Percentiles rank a stretch among this genome's conserved stretches.
Conservation (phyloP, 768 basidiomycete species). For the Gloeopeniophorella convolvens region DNA sequence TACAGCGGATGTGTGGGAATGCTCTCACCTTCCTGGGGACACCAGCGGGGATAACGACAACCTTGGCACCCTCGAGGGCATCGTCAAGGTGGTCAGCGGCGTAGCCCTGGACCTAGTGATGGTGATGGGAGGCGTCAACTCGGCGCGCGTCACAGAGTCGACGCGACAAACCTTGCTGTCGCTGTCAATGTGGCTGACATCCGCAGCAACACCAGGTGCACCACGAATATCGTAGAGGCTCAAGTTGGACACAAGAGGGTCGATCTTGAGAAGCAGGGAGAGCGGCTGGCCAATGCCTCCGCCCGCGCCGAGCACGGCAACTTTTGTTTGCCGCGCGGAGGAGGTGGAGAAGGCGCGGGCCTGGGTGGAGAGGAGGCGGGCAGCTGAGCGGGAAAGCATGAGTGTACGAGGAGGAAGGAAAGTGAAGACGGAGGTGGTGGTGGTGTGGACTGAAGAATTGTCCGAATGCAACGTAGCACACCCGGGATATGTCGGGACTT, state of each 20-base stretch:
- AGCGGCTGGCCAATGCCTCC: constrained; percentile 99
- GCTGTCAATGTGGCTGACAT: constrained; percentile 92
- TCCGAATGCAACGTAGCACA: neutral
- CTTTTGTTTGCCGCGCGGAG: constrained; percentile 68
- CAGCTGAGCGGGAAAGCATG: constrained; percentile 65
- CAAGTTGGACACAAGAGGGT: constrained; percentile 82
- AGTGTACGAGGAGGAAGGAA: no score
- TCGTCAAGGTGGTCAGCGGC: constrained; percentile 82
- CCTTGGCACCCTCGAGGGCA: constrained; percentile 84
- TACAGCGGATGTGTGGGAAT: neutral
- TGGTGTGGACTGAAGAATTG: neutral
- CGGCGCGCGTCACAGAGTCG: neutral
- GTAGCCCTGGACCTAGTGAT: constrained; percentile 65
- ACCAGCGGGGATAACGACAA: constrained; percentile 98
- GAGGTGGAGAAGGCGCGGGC: constrained; percentile 74
- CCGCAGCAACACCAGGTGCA: constrained; percentile 94
- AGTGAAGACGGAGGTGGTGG: constrained; percentile 20
- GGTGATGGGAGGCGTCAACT: neutral
- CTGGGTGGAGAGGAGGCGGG: constrained; percentile 48
- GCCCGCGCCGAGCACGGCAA: constrained; percentile 95
- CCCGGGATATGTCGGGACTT: constrained; percentile 1
- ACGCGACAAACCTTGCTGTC: constrained; percentile 57
- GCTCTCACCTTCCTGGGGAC: constrained; percentile 87
- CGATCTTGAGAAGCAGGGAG: constrained; percentile 86
- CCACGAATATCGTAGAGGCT: constrained; percentile 93